These are phyloP conservation scores for Diutina mesorugosa DNA, from an alignment of 1,139 yeast species.

Conservation along the genomic window DNA sequence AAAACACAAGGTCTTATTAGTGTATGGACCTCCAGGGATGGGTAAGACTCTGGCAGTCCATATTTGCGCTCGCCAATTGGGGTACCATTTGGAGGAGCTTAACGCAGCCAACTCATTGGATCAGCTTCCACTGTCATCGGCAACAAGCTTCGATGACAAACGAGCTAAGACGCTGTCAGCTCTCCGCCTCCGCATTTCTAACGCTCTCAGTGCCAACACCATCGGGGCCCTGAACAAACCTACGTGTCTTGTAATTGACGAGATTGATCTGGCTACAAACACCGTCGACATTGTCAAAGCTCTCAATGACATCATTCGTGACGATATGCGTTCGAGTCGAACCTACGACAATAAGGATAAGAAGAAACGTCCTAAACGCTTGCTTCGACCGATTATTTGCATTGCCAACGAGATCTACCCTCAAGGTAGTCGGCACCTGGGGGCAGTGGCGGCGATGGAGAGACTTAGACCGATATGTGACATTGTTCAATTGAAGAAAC, in stretches of 20 bases:
- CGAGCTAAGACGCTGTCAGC: slow-evolving; percentile 15
- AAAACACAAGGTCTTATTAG: slow-evolving; percentile 47
- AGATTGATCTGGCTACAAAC: slow-evolving; percentile 83
- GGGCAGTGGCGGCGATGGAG: slow-evolving; percentile 39
- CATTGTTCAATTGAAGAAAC: slow-evolving; percentile 50
- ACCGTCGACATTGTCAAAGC: slow-evolving; percentile 59
- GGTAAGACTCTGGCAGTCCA: slow-evolving; percentile 92
- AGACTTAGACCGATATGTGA: slow-evolving; percentile 65
- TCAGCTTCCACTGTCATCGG: slow-evolving; percentile 28
- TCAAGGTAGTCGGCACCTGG: slow-evolving; percentile 21
- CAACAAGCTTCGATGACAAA: slow-evolving; percentile 40
- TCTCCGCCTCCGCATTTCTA: slow-evolving; percentile 40
- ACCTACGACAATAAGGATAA: slow-evolving; percentile 11
- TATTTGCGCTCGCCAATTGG: slow-evolving; percentile 69
- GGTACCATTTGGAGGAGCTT: slow-evolving; percentile 70
- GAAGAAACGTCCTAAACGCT: slow-evolving; percentile 19
- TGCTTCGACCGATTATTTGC: slow-evolving; percentile 70
- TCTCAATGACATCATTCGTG: slow-evolving; percentile 43
- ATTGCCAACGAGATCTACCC: slow-evolving; percentile 78
- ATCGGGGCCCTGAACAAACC: slow-evolving; percentile 52
- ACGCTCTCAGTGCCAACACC: slow-evolving; percentile 50
- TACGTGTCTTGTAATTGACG: slow-evolving; percentile 75
- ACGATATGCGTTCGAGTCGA: slow-evolving; percentile 41
- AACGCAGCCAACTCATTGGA: slow-evolving; percentile 74
- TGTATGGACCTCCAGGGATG: slow-evolving; percentile 92